Evolutionary conservation across 495 filamentous ascomycete species (phyloP).

Genomic region (Aspergillus nidulans): DNA sequence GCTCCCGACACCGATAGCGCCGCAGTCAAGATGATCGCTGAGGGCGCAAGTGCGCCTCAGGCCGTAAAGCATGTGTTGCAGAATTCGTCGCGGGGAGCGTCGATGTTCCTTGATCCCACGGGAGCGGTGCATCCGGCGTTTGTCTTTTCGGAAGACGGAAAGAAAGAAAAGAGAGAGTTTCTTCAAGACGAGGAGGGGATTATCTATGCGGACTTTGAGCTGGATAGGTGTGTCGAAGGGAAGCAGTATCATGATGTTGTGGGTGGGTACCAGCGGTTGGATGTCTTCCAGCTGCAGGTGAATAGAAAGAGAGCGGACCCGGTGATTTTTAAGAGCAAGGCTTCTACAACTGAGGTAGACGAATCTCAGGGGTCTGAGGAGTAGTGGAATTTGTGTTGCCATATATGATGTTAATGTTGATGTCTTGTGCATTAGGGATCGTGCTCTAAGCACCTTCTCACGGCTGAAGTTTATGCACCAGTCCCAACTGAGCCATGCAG

Average conservation of each 20-base stretch:
- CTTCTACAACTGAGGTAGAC: no score
- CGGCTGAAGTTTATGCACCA: no score
- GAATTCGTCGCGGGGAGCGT: not conserved
- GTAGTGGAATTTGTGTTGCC: no score
- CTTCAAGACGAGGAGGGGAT: not conserved
- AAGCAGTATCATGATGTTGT: slow-evolving; percentile 14
- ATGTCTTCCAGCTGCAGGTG: no score
- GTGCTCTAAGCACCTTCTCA: no score
- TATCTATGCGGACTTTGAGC: not conserved
- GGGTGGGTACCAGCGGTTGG: no score
- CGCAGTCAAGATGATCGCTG: not conserved
- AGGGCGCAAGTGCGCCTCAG: not conserved
- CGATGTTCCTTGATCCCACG: not conserved
- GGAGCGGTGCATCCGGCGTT: not conserved
- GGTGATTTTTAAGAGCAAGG: no score
- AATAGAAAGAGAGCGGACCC: no score
- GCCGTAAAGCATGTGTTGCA: not conserved
- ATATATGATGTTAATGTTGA: no score
- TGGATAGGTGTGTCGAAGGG: not conserved
- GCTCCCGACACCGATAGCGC: not conserved
- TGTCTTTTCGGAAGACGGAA: not conserved
- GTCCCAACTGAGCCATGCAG: no score
- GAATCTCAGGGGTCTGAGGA: no score
- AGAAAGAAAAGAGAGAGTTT: not conserved
- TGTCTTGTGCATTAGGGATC: no score